Conservation (phyloP, 2,329 filamentous ascomycete species). For the Ophiostoma himal-ulmi region DNA sequence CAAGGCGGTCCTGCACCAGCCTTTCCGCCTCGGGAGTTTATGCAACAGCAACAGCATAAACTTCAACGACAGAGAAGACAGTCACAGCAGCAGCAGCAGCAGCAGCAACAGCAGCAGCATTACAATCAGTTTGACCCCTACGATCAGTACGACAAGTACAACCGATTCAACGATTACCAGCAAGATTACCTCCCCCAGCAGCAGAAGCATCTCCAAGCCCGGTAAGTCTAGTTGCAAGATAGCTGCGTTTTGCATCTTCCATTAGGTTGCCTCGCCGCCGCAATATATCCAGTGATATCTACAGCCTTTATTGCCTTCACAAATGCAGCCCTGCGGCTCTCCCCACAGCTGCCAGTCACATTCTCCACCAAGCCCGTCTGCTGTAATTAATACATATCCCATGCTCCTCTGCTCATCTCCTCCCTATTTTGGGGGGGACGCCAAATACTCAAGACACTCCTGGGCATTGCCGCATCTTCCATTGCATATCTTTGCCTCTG, state of each 20-base stretch:
- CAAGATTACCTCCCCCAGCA: slow-evolving; percentile 5
- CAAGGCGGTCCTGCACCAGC: slow-evolving; percentile 34
- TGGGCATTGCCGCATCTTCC: slow-evolving; percentile 1
- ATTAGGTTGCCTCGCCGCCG: background rate
- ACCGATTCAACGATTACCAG: slow-evolving; percentile 22
- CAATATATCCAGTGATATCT: background rate
- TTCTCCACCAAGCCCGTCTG: slow-evolving; percentile 18
- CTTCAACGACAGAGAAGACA: slow-evolving; percentile 19
- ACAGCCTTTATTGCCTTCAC: background rate
- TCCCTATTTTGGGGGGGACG: slow-evolving; percentile 13
- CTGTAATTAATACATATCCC: slow-evolving; percentile 19
- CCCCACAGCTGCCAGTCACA: slow-evolving; percentile 18
- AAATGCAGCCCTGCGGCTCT: slow-evolving; percentile 17
- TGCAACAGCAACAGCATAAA: slow-evolving; percentile 29
- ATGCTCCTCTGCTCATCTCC: slow-evolving; percentile 19
- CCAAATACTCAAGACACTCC: background rate
- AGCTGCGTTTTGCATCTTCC: background rate
- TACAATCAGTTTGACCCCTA: slow-evolving; percentile 21
- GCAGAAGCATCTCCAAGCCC: slow-evolving; percentile 8
- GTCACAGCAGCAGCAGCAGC: slow-evolving; percentile 28
- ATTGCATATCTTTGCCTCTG: slow-evolving; percentile 13
- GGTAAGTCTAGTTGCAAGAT: background rate
- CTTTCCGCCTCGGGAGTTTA: slow-evolving; percentile 32
- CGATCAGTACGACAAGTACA: slow-evolving; percentile 14
- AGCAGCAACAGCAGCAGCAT: slow-evolving; percentile 28